Evolutionary conservation across 768 basidiomycete genomes (phyloP).

Genomic region (Wakefieldia striispora): DNA sequence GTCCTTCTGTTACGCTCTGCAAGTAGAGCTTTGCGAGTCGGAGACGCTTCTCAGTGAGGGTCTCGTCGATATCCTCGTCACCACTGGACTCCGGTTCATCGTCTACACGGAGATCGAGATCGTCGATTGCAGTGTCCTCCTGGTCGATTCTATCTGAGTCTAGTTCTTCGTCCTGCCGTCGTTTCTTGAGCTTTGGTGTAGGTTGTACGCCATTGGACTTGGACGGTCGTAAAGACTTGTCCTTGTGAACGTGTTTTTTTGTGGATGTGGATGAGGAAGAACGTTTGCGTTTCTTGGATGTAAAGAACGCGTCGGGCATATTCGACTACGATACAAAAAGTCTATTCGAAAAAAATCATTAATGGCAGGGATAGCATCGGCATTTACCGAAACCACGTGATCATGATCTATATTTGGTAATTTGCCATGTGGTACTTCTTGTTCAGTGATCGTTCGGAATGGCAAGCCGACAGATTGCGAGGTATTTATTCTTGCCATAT

Average conservation of each 20-base stretch:
- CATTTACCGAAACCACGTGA: slow-evolving; percentile 14
- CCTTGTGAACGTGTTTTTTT: slow-evolving; percentile 22
- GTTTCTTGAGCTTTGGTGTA: slow-evolving; percentile 25
- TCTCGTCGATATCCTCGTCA: slow-evolving; percentile 86
- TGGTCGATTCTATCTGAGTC: slow-evolving; percentile 58
- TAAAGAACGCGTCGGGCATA: slow-evolving; percentile 88
- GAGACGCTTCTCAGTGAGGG: slow-evolving; percentile 89
- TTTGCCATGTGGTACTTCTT: not conserved
- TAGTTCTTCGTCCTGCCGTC: slow-evolving; percentile 58
- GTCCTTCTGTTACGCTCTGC: slow-evolving; percentile 73
- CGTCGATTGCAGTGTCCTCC: slow-evolving; percentile 56
- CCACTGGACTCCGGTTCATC: slow-evolving; percentile 60
- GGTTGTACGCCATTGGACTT: slow-evolving; percentile 26
- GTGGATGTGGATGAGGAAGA: slow-evolving; percentile 31
- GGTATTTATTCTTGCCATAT: not conserved
- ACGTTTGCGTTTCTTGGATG: slow-evolving; percentile 64
- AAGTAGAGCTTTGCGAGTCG: slow-evolving; percentile 90
- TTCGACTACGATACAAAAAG: not conserved
- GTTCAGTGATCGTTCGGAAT: slow-evolving; percentile 3
- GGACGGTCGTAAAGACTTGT: slow-evolving; percentile 2
- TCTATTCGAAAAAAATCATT: slow-evolving; percentile 25
- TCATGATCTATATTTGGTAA: not conserved
- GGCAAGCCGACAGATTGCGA: slow-evolving; percentile 4
- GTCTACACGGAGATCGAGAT: slow-evolving; percentile 69
- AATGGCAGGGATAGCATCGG: slow-evolving; percentile 6